Base-by-base conservation (phyloP, 148 eudicot genomes). In the Dysphania ambrosioides region DNA sequence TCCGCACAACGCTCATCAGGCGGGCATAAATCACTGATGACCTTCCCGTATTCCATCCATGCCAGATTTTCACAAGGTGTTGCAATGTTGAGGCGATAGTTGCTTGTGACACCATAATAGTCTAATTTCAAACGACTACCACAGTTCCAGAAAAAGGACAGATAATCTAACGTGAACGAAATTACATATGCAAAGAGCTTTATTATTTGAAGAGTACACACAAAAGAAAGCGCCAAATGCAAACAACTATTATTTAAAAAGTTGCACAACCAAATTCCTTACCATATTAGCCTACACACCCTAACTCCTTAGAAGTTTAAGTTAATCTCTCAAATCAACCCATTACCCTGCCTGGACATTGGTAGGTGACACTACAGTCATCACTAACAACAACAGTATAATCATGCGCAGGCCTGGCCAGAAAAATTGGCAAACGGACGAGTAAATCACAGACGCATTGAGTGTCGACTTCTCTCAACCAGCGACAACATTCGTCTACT, bases 381-480 rank as follows among this genome's bases (percentile, higher is more conserved):
- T 78, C 73, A 64, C 68, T 85, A 1, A 91, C 90, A 2, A 63
- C 7, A 31, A 93, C 87, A 0, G 86, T 78, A 78, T 79, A 93
- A 40, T 75, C 67, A 55, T 93, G 98, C 2, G 75, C 71, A 11
- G 91, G 97, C 80, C 72, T 85, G 23, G 92, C 70, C 3, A 93
- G 88, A 78, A 89, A 87, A 8, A 72, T 68, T 1, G 98, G 97
- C 74, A 91, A 76, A 58, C 66, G 80, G 38, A 83, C 84, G 59
- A 93, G 84, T 70, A 89, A 24, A 41, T 79, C 85, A 82, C 98
- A 93, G 1, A 91, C 91, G 31, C 98, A 93, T 29, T 72, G 79
- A 21, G 41, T 68, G 72, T 91, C 94, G 8, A 93, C 78, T 68
- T 82, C 82, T 44, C 78, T 77, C 68, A 91, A 38, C 98, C 97